Conservation (phyloP, 2,329 filamentous ascomycete species). For the Byssoonygena ceratinophila region DNA sequence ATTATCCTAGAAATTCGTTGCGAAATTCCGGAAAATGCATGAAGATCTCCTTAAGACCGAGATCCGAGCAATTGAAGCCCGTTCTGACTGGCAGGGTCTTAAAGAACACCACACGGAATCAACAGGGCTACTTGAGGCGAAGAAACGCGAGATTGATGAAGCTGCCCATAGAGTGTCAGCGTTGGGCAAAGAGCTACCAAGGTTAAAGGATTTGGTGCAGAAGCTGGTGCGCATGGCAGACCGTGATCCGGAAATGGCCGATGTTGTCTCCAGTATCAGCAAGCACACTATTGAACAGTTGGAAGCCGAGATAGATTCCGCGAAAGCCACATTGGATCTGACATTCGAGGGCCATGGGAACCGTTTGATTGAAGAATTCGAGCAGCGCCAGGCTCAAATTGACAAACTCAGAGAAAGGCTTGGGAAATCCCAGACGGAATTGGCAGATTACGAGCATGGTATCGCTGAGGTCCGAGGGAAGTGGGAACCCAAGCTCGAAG, state of each 20-base stretch:
- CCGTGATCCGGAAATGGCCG: neutral
- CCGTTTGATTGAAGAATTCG: conserved; percentile 64
- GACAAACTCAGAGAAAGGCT: conserved; percentile 52
- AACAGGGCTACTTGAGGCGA: conserved; percentile 34
- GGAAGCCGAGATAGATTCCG: conserved; percentile 61
- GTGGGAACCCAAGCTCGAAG: conserved; percentile 79
- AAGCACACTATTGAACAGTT: conserved; percentile 53
- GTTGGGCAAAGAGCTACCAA: neutral
- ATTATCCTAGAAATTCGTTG: conserved; percentile 46
- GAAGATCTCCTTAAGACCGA: conserved; percentile 58
- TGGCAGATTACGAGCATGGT: conserved; percentile 46
- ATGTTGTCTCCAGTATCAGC: conserved; percentile 15
- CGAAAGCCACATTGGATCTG: conserved; percentile 64
- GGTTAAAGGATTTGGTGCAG: conserved; percentile 12
- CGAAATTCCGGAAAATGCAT: conserved; percentile 51
- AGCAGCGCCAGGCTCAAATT: conserved; percentile 61
- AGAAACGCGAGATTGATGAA: conserved; percentile 24
- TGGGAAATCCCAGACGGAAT: conserved; percentile 43
- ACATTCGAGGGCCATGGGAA: conserved; percentile 65
- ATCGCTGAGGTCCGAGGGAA: conserved; percentile 57
- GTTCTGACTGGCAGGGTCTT: conserved; percentile 67
- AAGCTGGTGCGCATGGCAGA: conserved; percentile 15
- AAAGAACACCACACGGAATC: conserved; percentile 54
- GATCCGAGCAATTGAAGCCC: conserved; percentile 64
- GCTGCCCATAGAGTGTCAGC: conserved; percentile 18